Percentiles rank a stretch among this genome's conserved stretches.
phyloP scores from a whole-genome alignment of 768 basidiomycete genomes.

The Mycena haematopus region DNA sequence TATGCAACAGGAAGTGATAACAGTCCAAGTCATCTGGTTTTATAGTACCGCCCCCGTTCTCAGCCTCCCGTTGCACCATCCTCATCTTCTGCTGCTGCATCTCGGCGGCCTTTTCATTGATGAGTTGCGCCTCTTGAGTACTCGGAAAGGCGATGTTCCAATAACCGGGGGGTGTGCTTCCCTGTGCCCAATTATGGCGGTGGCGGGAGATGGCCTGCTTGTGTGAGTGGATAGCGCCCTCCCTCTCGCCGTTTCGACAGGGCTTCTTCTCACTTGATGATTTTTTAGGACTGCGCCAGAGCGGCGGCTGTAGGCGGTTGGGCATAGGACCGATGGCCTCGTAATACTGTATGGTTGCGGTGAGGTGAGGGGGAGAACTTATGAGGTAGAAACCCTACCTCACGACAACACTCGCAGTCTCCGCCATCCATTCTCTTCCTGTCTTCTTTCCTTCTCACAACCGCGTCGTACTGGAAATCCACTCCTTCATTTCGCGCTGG shows the following conservation, averaged over 20 bases:
- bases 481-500: slow-evolving; percentile 68
- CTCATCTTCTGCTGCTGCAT: slow-evolving; percentile 74
- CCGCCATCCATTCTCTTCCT: slow-evolving; percentile 72
- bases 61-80: slow-evolving; percentile 65
- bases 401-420: slow-evolving; percentile 84
- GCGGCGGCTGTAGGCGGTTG: slow-evolving; percentile 63
- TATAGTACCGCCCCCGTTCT: slow-evolving; percentile 52
- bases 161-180: slow-evolving; percentile 83
- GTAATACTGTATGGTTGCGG: slow-evolving; percentile 66
- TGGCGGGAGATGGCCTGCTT: slow-evolving; percentile 76
- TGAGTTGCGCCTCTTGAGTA: slow-evolving; percentile 80
- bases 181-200: slow-evolving; percentile 70
- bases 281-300: slow-evolving; percentile 61
- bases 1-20: background rate
- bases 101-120: slow-evolving; percentile 74
- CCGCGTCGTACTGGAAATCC: slow-evolving; percentile 75
- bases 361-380: slow-evolving; percentile 7
- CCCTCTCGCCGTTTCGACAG: slow-evolving; percentile 32
- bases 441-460: slow-evolving; percentile 70
- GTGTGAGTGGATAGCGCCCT: slow-evolving; percentile 51
- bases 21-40: slow-evolving; percentile 23
- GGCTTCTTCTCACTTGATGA: slow-evolving; percentile 25
- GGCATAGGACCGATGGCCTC: slow-evolving; percentile 78
- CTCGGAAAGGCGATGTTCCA: slow-evolving; percentile 92
- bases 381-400: slow-evolving; percentile 50